Percentiles rank a stretch among this genome's conserved stretches.
Conservation (phyloP, 257 asterid species). For the Solanum pennellii region DNA sequence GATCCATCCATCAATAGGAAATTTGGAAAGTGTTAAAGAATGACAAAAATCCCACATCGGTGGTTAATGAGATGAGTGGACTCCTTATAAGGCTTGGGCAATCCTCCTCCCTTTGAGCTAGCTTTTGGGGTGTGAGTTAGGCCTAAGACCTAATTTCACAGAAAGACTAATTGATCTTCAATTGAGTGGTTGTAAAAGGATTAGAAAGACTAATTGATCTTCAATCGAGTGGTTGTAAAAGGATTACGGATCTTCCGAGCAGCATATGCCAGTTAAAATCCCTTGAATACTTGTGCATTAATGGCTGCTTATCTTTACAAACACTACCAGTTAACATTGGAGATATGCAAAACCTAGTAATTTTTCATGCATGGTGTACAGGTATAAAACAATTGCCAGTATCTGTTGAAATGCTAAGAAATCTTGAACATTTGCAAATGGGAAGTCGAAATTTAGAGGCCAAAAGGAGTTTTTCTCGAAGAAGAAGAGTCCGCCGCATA, state of each 20-base stretch:
- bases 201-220: neutral
- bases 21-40: neutral
- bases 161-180: no score
- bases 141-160: no score
- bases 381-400: neutral
- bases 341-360: neutral
- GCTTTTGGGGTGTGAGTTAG: no score
- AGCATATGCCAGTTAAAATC: neutral
- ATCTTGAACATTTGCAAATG: neutral
- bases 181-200: no score
- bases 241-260: neutral
- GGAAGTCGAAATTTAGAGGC: neutral
- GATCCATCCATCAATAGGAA: neutral
- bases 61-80: no score
- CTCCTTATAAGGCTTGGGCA: no score
- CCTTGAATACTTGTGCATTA: neutral
- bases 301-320: neutral
- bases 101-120: no score
- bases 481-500: neutral
- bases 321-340: neutral
- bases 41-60: no score
- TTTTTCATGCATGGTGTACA: fast-evolving
- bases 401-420: neutral
- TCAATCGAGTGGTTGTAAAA: neutral
- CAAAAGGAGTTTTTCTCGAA: neutral